A percentile compares a stretch with the other conserved stretches of the same genome.
Evolutionary conservation across 495 filamentous ascomycete species (phyloP).

Genomic region (Durotheca rogersii): DNA sequence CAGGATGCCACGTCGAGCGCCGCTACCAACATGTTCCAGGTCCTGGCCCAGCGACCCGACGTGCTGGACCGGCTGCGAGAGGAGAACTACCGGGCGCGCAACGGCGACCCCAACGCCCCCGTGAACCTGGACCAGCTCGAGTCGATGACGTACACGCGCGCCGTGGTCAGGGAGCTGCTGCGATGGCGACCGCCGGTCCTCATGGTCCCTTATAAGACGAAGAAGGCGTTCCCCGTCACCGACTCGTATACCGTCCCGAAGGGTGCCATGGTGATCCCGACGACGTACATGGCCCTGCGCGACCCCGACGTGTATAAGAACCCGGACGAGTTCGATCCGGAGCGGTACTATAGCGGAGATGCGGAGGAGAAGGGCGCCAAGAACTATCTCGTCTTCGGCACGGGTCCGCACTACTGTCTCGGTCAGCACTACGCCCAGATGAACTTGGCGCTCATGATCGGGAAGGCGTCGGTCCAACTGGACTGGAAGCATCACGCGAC

Average conservation of each 20-base stretch:
- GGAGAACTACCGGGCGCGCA: constrained; percentile 78
- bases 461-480: constrained; percentile 86
- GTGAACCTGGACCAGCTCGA: constrained; percentile 84
- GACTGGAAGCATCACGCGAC: constrained; percentile 91
- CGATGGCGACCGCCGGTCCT: constrained; percentile 95
- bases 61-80: constrained; percentile 86
- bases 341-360: constrained; percentile 87
- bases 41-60: constrained; percentile 91
- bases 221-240: constrained; percentile 93
- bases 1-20: constrained; percentile 96
- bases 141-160: constrained; percentile 84
- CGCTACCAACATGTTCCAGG: constrained; percentile 91
- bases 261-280: constrained; percentile 90
- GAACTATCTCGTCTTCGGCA: constrained; percentile 97
- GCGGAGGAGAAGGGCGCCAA: constrained; percentile 85
- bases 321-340: constrained; percentile 85
- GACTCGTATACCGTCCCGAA: constrained; percentile 87
- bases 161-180: constrained; percentile 88
- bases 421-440: constrained; percentile 91
- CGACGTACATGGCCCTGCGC: constrained; percentile 85
- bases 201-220: constrained; percentile 95
- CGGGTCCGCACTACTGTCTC: constrained; percentile 94
- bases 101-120: constrained; percentile 69
- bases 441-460: constrained; percentile 88
- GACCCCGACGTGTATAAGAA: constrained; percentile 91